These are phyloP conservation scores for Boletellus ananas DNA, from an alignment of 768 basidiomycete genomes.

Conservation along the genomic window DNA sequence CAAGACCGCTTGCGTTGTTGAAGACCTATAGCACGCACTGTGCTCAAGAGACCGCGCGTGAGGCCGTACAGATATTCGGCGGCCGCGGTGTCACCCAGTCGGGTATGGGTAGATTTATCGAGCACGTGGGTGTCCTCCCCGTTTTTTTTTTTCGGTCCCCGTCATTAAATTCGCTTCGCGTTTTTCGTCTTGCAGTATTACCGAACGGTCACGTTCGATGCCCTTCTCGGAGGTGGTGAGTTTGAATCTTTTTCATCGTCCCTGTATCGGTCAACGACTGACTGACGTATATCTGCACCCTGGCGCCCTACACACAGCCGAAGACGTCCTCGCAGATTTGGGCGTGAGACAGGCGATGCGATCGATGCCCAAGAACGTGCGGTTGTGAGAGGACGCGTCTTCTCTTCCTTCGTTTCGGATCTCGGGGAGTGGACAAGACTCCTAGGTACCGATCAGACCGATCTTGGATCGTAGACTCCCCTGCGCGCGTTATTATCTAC, in stretches of 20 bases:
- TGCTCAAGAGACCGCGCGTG: constrained; percentile 76
- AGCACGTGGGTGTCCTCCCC: constrained; percentile 40
- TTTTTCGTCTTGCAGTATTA: constrained; percentile 24
- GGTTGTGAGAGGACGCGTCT: constrained; percentile 39
- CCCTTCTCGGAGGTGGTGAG: constrained; percentile 66
- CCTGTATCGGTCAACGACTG: neutral
- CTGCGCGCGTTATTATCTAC: neutral
- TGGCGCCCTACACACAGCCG: constrained; percentile 38
- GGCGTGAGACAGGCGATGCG: constrained; percentile 80
- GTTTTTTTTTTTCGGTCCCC: neutral
- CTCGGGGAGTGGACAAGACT: too few relatives aligned
- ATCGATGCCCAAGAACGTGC: constrained; percentile 64
- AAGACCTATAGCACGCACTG: constrained; percentile 75
- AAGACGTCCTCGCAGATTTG: constrained; percentile 73
- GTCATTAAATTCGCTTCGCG: constrained; percentile 10
- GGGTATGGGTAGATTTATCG: constrained; percentile 61
- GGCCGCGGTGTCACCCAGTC: constrained; percentile 80
- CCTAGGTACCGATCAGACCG: too few relatives aligned
- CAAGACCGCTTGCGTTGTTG: constrained; percentile 70
- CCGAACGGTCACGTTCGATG: constrained; percentile 29
- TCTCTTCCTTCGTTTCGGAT: too few relatives aligned
- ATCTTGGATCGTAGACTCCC: too few relatives aligned
- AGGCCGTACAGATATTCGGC: constrained; percentile 78
- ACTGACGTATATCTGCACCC: neutral
- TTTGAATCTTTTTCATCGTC: neutral